Conservation (phyloP, 2,329 filamentous ascomycete genomes). For the Colletotrichum caudatum region DNA sequence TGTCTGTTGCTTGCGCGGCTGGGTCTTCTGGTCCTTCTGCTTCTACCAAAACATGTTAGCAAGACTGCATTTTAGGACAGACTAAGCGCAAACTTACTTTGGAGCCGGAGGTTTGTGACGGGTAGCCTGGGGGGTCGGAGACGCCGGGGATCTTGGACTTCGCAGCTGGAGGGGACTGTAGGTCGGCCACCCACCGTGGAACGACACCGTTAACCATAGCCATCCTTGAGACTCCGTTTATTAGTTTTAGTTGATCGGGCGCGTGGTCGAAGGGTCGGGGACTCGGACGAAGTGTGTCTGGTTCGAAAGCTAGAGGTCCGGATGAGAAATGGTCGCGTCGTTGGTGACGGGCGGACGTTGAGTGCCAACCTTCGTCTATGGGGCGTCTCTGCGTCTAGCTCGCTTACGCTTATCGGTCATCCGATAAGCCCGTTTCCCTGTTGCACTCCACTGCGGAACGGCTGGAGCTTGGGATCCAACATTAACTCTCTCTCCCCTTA, state of each 20-base stretch:
- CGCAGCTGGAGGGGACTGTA: constrained; percentile 76
- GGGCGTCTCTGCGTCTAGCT: constrained; percentile 18
- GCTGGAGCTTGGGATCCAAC: constrained; percentile 34
- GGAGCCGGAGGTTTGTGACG: constrained; percentile 63
- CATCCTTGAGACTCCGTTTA: constrained; percentile 17
- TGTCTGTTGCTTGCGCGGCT: constrained; percentile 75
- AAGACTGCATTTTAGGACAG: not conserved
- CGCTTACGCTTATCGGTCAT: constrained; percentile 34
- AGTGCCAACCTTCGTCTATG: constrained; percentile 18
- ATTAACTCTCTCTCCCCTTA: constrained; percentile 30
- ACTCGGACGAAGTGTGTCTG: constrained; percentile 7
- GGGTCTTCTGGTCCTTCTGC: constrained; percentile 61
- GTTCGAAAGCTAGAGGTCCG: constrained; percentile 10
- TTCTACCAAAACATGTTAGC: constrained; percentile 53
- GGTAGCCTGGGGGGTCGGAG: constrained; percentile 89
- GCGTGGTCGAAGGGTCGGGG: not conserved
- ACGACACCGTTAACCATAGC: constrained; percentile 48
- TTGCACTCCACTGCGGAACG: constrained; percentile 39
- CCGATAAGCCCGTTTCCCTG: constrained; percentile 35
- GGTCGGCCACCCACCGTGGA: constrained; percentile 86
- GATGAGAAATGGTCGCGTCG: not conserved
- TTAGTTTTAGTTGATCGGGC: not conserved
- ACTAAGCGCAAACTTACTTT: constrained; percentile 60
- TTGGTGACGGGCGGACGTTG: constrained; percentile 27
- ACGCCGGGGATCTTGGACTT: constrained; percentile 77